Evolutionary conservation across 2,329 filamentous ascomycete genomes (phyloP).

Genomic region (Pseudocercospora macadamiae): DNA sequence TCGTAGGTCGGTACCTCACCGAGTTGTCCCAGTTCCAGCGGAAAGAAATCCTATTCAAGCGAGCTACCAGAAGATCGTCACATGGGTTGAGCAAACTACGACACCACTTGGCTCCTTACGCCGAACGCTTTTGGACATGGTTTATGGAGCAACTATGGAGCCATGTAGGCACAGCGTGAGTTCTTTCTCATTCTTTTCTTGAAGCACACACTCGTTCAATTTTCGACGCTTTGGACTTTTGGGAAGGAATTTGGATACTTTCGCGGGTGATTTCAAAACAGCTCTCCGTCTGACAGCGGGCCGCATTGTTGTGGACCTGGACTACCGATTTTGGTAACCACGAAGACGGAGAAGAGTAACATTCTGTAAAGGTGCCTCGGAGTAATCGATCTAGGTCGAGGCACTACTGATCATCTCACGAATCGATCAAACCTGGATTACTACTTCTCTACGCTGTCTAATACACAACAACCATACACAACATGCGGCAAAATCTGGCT

Average conservation of each 20-base stretch:
- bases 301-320: too few species aligned
- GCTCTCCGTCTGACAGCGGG: too few species aligned
- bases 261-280: too few species aligned
- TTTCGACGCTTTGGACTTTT: not conserved
- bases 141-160: not conserved
- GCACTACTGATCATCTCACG: too few species aligned
- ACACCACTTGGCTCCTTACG: slow-evolving; percentile 8
- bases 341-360: too few species aligned
- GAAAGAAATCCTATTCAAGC: not conserved
- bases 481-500: not conserved
- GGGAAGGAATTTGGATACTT: not conserved
- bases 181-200: not conserved
- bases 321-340: too few species aligned
- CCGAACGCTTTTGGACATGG: slow-evolving; percentile 5
- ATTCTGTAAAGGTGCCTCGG: too few species aligned
- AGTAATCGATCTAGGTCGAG: too few species aligned
- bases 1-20: not conserved
- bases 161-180: not conserved
- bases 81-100: not conserved
- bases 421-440: not conserved
- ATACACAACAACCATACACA: not conserved
- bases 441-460: not conserved
- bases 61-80: slow-evolving; percentile 1
- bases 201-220: not conserved
- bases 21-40: not conserved